phyloP scores from a whole-genome alignment of 495 filamentous ascomycete genomes.

The Hypoxylon fragiforme region DNA sequence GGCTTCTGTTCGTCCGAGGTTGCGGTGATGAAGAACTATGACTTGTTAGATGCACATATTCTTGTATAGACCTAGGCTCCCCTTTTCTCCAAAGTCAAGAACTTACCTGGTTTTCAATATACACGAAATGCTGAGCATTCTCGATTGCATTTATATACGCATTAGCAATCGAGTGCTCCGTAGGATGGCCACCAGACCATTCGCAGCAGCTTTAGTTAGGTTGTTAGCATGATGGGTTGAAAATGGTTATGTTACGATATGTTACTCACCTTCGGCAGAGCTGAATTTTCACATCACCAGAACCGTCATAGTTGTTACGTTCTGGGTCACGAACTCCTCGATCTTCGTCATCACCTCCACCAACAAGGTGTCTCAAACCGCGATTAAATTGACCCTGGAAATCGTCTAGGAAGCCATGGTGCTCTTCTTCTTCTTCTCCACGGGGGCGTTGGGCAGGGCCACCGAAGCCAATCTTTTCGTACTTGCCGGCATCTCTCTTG shows the following conservation, averaged over 20 bases:
- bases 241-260: conserved; percentile 7
- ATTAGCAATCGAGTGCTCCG: conserved; percentile 86
- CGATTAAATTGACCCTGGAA: conserved; percentile 52
- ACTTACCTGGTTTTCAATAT: conserved; percentile 85
- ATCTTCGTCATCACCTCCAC: conserved; percentile 33
- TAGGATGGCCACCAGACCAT: conserved; percentile 70
- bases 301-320: conserved; percentile 14
- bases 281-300: conserved; percentile 40
- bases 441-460: conserved; percentile 13
- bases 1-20: conserved; percentile 75
- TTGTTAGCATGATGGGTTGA: conserved; percentile 10
- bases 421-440: conserved; percentile 27
- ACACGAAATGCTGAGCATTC: conserved; percentile 81
- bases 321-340: conserved; percentile 25
- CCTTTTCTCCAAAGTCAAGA: too few relatives aligned
- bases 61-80: not conserved
- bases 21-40: conserved; percentile 88
- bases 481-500: conserved; percentile 64
- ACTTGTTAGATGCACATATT: conserved; percentile 9
- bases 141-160: conserved; percentile 84
- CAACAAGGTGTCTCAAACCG: conserved; percentile 40
- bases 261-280: conserved; percentile 46
- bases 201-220: conserved; percentile 57
- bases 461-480: conserved; percentile 52
- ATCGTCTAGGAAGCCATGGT: conserved; percentile 43